These are phyloP conservation scores for Coemansia sp. DNA, from an alignment of 192 early-diverging fungal species.

Conservation along the genomic window DNA sequence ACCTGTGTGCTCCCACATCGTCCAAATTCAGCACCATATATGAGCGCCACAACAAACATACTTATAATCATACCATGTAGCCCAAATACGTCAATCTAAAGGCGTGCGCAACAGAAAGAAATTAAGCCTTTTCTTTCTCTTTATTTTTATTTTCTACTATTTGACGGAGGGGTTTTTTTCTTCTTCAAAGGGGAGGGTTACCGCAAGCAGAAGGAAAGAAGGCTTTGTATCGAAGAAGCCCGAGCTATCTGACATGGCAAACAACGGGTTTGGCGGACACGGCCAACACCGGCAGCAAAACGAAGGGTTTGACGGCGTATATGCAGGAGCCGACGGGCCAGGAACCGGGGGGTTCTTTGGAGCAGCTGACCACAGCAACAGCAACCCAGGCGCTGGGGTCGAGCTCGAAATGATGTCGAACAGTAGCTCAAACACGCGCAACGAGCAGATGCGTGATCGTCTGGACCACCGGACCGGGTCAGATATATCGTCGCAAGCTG, in stretches of 20 bases:
- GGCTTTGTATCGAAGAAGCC: not conserved
- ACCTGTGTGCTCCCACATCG: not conserved
- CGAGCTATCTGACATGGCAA: not conserved
- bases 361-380: conserved; percentile 11
- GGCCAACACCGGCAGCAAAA: conserved; percentile 12
- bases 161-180: not conserved
- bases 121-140: conserved; percentile 1
- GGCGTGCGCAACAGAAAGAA: not conserved
- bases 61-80: conserved; percentile 2
- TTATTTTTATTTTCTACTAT: not conserved
- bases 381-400: conserved; percentile 27
- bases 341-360: conserved; percentile 31
- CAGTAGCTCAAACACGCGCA: conserved; percentile 47
- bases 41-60: conserved; percentile 7
- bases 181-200: not conserved
- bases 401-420: conserved; percentile 51
- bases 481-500: conserved; percentile 48
- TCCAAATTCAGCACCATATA: conserved; percentile 9
- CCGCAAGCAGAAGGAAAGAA: too few species aligned
- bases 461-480: conserved; percentile 45
- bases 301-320: conserved; percentile 40
- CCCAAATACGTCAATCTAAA: not conserved
- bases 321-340: conserved; percentile 2
- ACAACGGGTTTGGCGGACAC: conserved; percentile 14
- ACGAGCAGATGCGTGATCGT: conserved; percentile 33